phyloP scores from a whole-genome alignment of 2,329 filamentous ascomycete genomes.

The Rhytidhysteron rufulum region DNA sequence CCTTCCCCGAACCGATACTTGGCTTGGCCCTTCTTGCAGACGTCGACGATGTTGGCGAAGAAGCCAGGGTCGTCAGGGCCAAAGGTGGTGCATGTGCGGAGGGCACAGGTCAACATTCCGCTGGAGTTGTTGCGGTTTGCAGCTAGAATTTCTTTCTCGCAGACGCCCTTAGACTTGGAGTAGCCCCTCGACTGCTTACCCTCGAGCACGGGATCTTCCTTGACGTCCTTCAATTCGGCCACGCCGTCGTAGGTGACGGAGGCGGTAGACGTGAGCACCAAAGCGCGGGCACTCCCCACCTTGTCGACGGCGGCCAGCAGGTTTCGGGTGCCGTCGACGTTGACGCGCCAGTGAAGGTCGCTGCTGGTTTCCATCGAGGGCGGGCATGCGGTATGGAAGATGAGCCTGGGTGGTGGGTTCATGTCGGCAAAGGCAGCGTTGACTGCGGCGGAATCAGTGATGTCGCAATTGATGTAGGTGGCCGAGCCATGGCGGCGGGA shows the following conservation, averaged over 20 bases:
- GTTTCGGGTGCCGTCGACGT: conserved; percentile 8
- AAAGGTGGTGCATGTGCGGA: conserved; percentile 7
- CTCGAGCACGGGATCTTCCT: conserved; percentile 7
- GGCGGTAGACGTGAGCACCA: conserved; percentile 7
- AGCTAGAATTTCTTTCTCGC: conserved; percentile 7
- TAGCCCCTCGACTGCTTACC: conserved; percentile 5
- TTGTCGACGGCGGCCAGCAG: conserved; percentile 1
- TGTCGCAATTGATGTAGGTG: conserved; percentile 10
- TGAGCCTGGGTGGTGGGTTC: conserved; percentile 6
- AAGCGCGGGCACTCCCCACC: conserved; percentile 4
- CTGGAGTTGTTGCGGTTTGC: conserved; percentile 5
- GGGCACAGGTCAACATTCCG: conserved; percentile 3
- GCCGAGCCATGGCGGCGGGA: conserved; percentile 6
- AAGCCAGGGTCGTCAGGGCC: conserved; percentile 5
- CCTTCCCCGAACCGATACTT: conserved; percentile 14
- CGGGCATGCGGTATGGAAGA: conserved; percentile 13
- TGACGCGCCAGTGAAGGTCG: conserved; percentile 7
- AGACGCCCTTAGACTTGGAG: conserved; percentile 7
- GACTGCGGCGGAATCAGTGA: conserved; percentile 4
- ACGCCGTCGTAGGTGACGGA: conserved; percentile 7
- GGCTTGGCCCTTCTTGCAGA: conserved; percentile 5
- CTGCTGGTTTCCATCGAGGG: conserved; percentile 3
- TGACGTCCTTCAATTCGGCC: conserved; percentile 5
- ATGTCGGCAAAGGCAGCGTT: conserved; percentile 7
- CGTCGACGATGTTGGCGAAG: conserved; percentile 7